Base-by-base conservation (phyloP, 108 stramenopile genomes). In the Fragilaria crotonensis region DNA sequence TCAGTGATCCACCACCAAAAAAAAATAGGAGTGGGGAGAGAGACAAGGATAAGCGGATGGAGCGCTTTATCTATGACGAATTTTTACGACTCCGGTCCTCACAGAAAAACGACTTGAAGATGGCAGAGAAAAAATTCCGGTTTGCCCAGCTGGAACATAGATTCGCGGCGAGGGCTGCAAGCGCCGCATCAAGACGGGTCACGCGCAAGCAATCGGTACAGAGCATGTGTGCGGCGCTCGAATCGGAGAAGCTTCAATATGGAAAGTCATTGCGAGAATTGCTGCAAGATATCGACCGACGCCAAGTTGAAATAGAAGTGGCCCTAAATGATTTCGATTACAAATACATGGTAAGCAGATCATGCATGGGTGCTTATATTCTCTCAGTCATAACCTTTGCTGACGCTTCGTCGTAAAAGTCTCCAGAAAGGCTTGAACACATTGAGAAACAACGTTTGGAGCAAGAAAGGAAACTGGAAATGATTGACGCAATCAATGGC, bases 401-500 rank as follows among this genome's bases (percentile, higher is more conserved):
- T 54, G 7, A 28, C 27, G 5, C 29, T 9, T 29, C 29, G 9
- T 29, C 53, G 9, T 30, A 30, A 54, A 20, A 58, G 58, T 19
- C 55, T 17, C 7, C 45, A 46, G 54, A 60, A 36, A 22, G 51
- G 28, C 33, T 32, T 45, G 17, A 0, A 3, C 58, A 32, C 17
- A 45, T 53, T 9, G 50, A 58, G 28, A 55, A 57, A 41, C 0
- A 46, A 31, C 21, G 48, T 14, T 30, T n/a, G 1, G 27, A 64
- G 22, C 45, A 64, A 28, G 57, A 73, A 11, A 55, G 54, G 1
- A 73, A 67, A 51, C 45, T 71, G 33, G 30, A 67, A 41, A 54
- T 64, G 57, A 59, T 80, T 31, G 75, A 76, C 54, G 66, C 72
- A 2, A 31, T 73, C 1, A 67, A 74, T 30, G 51, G 51, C 14